These are phyloP conservation scores for Prosopis cineraria DNA, from an alignment of 306 rosid species.

Conservation along the genomic window DNA sequence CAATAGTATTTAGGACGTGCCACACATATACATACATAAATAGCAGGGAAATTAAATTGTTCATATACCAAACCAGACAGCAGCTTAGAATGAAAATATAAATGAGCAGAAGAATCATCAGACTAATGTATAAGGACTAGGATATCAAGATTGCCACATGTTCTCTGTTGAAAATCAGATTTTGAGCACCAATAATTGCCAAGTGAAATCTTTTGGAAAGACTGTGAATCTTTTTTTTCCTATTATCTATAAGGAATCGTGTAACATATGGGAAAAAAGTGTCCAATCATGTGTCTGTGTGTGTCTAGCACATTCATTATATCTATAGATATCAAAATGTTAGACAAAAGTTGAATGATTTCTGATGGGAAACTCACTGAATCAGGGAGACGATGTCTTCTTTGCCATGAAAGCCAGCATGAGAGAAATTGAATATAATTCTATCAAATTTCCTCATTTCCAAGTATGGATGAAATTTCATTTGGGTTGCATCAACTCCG, in stretches of 20 bases:
- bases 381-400: conserved; percentile 36
- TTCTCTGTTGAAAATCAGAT: not conserved
- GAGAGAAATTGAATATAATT: conserved; percentile 66
- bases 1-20: not conserved
- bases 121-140: no score
- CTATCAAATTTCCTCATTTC: conserved; percentile 51
- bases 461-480: conserved; percentile 46
- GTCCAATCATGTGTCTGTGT: no score
- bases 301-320: no score
- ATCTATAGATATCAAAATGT: no score
- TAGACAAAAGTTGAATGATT: not conserved
- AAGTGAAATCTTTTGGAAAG: not conserved
- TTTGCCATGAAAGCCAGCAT: conserved; percentile 54
- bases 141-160: no score
- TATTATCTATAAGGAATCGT: no score
- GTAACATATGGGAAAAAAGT: no score
- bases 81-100: not conserved
- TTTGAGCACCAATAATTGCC: not conserved
- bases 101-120: no score
- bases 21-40: not conserved
- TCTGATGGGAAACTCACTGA: conserved; percentile 43
- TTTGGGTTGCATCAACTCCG: conserved; percentile 62
- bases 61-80: not conserved
- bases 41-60: not conserved
- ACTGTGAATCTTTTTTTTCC: not conserved